phyloP scores from a whole-genome alignment of 352 stramenopile species.

The Thalassiosira exigua region DNA sequence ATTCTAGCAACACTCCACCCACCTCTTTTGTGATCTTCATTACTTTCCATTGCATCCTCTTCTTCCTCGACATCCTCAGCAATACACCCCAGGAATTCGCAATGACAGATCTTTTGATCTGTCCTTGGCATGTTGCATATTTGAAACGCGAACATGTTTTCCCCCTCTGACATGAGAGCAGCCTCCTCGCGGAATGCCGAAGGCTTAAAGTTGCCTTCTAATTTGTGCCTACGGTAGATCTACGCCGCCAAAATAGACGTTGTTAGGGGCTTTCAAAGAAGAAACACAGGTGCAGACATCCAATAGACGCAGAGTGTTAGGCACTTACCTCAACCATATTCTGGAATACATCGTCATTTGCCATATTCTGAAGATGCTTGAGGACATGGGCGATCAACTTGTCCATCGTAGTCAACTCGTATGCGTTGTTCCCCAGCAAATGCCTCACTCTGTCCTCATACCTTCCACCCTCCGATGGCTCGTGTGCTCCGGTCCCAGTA shows the following conservation, averaged over 20 bases:
- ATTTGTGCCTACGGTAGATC: slow-evolving; percentile 76
- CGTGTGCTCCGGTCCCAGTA: slow-evolving; percentile 31
- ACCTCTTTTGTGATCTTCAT: slow-evolving; percentile 54
- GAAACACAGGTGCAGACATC: no score
- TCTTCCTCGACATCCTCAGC: slow-evolving; percentile 70
- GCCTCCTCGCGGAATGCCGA: slow-evolving; percentile 83
- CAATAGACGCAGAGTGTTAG: neutral
- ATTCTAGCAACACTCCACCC: no score
- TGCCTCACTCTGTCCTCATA: slow-evolving; percentile 81
- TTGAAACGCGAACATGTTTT: slow-evolving; percentile 86
- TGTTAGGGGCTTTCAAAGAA: no score
- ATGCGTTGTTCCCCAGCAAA: slow-evolving; percentile 80
- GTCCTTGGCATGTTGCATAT: slow-evolving; percentile 65
- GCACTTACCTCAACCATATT: slow-evolving; percentile 69
- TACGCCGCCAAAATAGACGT: slow-evolving; percentile 25
- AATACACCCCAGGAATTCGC: slow-evolving; percentile 82
- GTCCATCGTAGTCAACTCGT: slow-evolving; percentile 86
- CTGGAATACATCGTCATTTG: slow-evolving; percentile 82
- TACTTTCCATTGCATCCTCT: slow-evolving; percentile 22
- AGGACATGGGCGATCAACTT: slow-evolving; percentile 84
- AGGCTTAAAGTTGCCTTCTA: slow-evolving; percentile 77
- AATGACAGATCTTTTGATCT: slow-evolving; percentile 76
- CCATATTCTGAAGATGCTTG: slow-evolving; percentile 85
- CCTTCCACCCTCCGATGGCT: slow-evolving; percentile 69
- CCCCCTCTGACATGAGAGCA: slow-evolving; percentile 76